phyloP scores from a whole-genome alignment of 306 rosid genomes.

The Cucurbita argyrosperma region DNA sequence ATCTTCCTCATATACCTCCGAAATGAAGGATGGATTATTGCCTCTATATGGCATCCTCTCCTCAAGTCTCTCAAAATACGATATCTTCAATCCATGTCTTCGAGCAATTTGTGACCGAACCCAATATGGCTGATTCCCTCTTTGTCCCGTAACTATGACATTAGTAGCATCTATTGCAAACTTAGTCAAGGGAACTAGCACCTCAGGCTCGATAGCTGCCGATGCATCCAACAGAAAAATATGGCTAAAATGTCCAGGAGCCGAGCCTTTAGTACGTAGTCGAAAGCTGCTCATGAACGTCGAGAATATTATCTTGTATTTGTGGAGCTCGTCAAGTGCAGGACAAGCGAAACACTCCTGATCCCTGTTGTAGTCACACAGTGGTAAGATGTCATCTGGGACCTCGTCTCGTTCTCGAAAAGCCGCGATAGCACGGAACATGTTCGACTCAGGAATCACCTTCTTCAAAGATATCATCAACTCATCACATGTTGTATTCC shows the following conservation, averaged over 20 bases:
- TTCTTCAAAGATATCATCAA: conserved; percentile 11
- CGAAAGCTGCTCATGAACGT: conserved; percentile 25
- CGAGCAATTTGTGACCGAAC: conserved; percentile 15
- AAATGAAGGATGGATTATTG: neutral
- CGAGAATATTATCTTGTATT: conserved; percentile 22
- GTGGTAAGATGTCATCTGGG: conserved; percentile 17
- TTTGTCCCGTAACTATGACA: conserved; percentile 18
- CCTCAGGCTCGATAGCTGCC: conserved; percentile 21
- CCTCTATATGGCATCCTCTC: neutral
- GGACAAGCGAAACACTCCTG: conserved; percentile 19
- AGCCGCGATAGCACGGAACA: conserved; percentile 16
- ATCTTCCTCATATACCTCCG: neutral
- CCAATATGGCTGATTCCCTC: neutral
- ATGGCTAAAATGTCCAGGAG: conserved; percentile 19
- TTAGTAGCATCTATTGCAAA: conserved; percentile 11
- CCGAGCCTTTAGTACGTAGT: conserved; percentile 15
- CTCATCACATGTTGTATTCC: conserved; percentile 13
- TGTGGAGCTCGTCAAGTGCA: neutral
- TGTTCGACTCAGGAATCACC: conserved; percentile 10
- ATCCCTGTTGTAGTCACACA: conserved; percentile 6
- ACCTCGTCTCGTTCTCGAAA: conserved; percentile 12
- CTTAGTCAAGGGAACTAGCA: conserved; percentile 13
- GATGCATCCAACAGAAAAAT: conserved; percentile 26
- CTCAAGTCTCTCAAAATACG: conserved; percentile 16
- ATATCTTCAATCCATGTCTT: conserved; percentile 14